Evolutionary conservation across 23 red algal species (phyloP).

Genomic region (Gracilaria caudata): DNA sequence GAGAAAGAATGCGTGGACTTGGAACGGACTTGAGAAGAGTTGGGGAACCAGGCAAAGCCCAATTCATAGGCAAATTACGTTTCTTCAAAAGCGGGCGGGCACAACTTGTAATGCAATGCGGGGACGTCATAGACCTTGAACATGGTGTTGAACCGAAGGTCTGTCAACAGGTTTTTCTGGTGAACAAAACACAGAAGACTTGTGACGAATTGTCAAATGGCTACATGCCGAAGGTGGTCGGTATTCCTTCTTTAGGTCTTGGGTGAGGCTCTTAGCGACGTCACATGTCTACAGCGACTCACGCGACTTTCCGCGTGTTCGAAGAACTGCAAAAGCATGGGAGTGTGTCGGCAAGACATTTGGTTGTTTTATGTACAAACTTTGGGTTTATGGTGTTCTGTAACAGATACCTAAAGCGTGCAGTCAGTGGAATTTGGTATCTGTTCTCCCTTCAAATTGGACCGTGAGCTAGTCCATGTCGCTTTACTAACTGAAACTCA

Average conservation of each 20-base stretch:
- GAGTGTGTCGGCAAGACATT: background rate
- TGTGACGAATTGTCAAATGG: conserved; percentile 61
- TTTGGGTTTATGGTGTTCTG: conserved; percentile 19
- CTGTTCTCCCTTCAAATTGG: conserved; percentile 32
- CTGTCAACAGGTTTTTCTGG: conserved; percentile 54
- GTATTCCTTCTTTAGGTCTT: conserved; percentile 31
- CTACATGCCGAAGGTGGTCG: conserved; percentile 36
- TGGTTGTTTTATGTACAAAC: conserved; percentile 32
- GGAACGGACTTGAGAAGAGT: conserved; percentile 55
- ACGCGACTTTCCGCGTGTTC: background rate
- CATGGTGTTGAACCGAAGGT: conserved; percentile 53
- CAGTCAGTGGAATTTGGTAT: conserved; percentile 2
- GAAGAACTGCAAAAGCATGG: background rate
- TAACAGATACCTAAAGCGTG: background rate
- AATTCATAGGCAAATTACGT: conserved; percentile 49
- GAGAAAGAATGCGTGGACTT: conserved; percentile 48
- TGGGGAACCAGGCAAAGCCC: conserved; percentile 36
- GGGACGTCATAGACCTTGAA: conserved; percentile 39
- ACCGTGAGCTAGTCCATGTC: conserved; percentile 42
- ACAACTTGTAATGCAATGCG: conserved; percentile 43
- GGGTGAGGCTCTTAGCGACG: background rate
- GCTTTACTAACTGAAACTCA: conserved; percentile 69
- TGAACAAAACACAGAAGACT: conserved; percentile 23
- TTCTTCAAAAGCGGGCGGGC: conserved; percentile 68
- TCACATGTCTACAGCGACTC: background rate